Percentiles rank a stretch among this genome's conserved stretches.
phyloP scores from a whole-genome alignment of 352 stramenopile genomes.

The Globisporangium megalacanthum region DNA sequence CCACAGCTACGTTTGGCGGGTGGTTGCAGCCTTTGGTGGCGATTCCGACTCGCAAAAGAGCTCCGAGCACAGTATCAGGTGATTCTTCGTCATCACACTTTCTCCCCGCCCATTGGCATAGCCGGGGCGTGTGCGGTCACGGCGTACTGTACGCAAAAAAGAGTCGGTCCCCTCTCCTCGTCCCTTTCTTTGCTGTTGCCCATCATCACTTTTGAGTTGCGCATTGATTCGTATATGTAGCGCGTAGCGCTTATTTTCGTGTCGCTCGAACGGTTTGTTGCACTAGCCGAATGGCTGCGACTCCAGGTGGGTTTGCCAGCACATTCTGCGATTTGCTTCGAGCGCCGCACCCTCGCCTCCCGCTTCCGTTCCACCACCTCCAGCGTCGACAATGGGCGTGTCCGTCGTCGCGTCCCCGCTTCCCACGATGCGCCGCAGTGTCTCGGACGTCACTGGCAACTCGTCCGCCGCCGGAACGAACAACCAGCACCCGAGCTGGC shows the following conservation, averaged over 20 bases:
- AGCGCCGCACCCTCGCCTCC: background rate
- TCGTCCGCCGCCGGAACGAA: background rate
- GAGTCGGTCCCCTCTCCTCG: background rate
- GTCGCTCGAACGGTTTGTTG: background rate
- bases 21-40: too few relatives aligned
- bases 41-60: too few relatives aligned
- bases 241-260: background rate
- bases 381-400: constrained; percentile 5
- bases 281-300: background rate
- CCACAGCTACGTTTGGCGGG: too few relatives aligned
- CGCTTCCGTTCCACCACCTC: background rate
- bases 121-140: background rate
- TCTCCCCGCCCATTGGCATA: background rate
- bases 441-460: background rate
- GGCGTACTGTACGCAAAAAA: constrained; percentile 11
- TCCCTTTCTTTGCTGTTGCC: background rate
- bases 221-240: too few relatives aligned
- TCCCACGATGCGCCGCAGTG: constrained; percentile 2
- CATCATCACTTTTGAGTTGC: background rate
- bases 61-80: background rate
- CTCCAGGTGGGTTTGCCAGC: background rate
- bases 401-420: constrained; percentile 7
- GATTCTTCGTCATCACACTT: background rate
- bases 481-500: constrained; percentile 41
- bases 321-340: constrained; percentile 3